These are phyloP conservation scores for Talaromyces amestolkiae DNA, from an alignment of 2,329 filamentous ascomycete species.

Conservation along the genomic window DNA sequence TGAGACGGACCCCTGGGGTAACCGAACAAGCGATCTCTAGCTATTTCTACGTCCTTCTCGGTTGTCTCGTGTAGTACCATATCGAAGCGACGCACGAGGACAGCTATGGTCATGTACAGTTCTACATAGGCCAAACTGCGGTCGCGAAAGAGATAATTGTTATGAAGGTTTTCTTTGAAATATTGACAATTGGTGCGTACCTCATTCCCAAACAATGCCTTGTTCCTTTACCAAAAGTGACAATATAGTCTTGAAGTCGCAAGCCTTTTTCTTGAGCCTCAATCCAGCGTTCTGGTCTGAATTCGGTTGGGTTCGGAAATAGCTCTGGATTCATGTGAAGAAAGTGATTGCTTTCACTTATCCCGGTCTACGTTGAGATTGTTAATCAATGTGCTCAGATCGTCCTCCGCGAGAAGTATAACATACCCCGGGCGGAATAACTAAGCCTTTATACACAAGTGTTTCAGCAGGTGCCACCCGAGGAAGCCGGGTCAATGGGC, in stretches of 20 bases:
- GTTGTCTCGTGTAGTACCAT: conserved; percentile 35
- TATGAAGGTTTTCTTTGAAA: not conserved
- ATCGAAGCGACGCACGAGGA: conserved; percentile 30
- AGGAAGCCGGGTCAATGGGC: conserved; percentile 31
- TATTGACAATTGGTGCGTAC: conserved; percentile 19
- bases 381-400: not conserved
- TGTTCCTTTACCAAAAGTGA: conserved; percentile 42
- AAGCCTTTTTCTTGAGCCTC: conserved; percentile 32
- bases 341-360: conserved; percentile 39
- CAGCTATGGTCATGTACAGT: conserved; percentile 31
- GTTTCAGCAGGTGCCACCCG: conserved; percentile 28
- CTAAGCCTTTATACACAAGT: conserved; percentile 32
- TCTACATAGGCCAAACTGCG: conserved; percentile 35
- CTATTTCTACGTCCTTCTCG: conserved; percentile 27
- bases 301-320: conserved; percentile 35
- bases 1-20: conserved; percentile 1
- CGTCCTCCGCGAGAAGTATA: not conserved
- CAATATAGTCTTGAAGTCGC: conserved; percentile 35
- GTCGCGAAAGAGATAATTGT: too few relatives aligned
- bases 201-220: conserved; percentile 50
- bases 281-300: conserved; percentile 40
- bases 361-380: conserved; percentile 26
- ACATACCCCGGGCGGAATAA: conserved; percentile 28
- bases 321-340: conserved; percentile 36
- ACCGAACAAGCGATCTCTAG: conserved; percentile 12